Evolutionary conservation across 129 eudicot genomes (phyloP), one percentile per base, ranked within the genome.

Genomic region (Gnaphalium uliginosum): DNA sequence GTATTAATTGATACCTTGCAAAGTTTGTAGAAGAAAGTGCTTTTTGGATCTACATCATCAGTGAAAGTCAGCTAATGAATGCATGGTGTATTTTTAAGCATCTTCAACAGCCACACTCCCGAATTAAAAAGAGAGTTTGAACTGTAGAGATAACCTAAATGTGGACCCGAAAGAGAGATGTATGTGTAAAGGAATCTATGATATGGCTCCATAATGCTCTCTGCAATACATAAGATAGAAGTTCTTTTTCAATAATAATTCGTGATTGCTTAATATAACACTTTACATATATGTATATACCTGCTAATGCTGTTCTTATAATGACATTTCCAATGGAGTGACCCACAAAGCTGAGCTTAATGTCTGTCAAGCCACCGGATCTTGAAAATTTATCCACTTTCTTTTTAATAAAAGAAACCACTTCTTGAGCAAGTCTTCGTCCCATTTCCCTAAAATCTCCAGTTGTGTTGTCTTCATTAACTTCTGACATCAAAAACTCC

Each of bases 391-490:
- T 61, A 61, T 61, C 66, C 37, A 90, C 78, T 80, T 84, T 90
- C 91, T 83, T 90, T 76, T 90, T 88, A 37, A 90, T 81, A 30
- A 90, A 90, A 69, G 94, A 80, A 39, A 82, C 81, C 23, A 90
- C 92, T 82, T 90, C 96, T 75, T 90, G 81, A 60, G 96, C 96
- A 26, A 90, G 82, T 76, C 96, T 80, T 19, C 64, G 71, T 53
- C 96, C 96, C 96, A 90, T 90, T 84, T 90, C 96, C 73, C 96
- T 84, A 18, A 90, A 88, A 78, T 90, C 96, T 6, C 93, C 96
- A 60, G 89, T 84, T 32, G 96, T 90, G 80, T 90, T 90, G 61
- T 90, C 96, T 83, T 90, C 96, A 76, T 90, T 90, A 29, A 68
- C 91, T 79, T 84, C 89, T 46, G 96, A 90, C 96, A 90, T 88